Conservation (phyloP, 2,329 filamentous ascomycete species). For the Neurospora crassa region DNA sequence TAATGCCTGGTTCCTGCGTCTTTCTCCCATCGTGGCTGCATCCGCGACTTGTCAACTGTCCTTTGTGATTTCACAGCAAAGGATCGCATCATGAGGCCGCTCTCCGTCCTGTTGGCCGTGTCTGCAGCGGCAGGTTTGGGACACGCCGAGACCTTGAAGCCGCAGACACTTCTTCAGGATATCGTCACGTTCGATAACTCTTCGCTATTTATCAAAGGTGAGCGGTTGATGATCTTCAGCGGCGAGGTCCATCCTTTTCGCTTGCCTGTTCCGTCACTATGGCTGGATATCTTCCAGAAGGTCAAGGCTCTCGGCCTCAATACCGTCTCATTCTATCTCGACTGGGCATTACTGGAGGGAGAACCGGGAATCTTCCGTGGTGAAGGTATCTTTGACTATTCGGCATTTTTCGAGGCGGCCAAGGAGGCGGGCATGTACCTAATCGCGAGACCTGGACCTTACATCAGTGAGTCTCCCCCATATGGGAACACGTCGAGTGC, state of each 20-base stretch:
- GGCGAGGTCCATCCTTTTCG: slow-evolving; percentile 65
- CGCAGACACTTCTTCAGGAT: slow-evolving; percentile 1
- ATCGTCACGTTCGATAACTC: slow-evolving; percentile 61
- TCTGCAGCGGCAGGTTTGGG: not conserved
- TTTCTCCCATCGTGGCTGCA: not conserved
- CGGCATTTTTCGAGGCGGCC: slow-evolving; percentile 70
- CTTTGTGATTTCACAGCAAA: not conserved
- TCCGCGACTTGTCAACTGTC: not conserved
- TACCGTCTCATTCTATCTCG: slow-evolving; percentile 66
- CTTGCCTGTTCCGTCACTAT: slow-evolving; percentile 35
- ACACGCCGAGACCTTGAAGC: not conserved
- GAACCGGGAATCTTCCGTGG: slow-evolving; percentile 59
- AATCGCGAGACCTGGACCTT: slow-evolving; percentile 38
- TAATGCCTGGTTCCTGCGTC: not conserved
- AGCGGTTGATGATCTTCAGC: slow-evolving; percentile 62
- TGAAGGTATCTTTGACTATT: slow-evolving; percentile 61
- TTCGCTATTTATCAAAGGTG: slow-evolving; percentile 59
- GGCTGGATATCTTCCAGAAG: slow-evolving; percentile 53
- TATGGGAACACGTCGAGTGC: not conserved
- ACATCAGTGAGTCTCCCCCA: slow-evolving; percentile 10
- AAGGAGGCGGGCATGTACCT: slow-evolving; percentile 66
- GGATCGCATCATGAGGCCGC: not conserved
- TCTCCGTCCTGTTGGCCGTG: not conserved
- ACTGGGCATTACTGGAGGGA: slow-evolving; percentile 72
- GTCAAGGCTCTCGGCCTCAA: slow-evolving; percentile 75